A percentile compares a stretch with the other conserved stretches of the same genome.
Evolutionary conservation across 1,284 basidiomycete species (phyloP).

Genomic region (Trichosporon coremiiforme): DNA sequence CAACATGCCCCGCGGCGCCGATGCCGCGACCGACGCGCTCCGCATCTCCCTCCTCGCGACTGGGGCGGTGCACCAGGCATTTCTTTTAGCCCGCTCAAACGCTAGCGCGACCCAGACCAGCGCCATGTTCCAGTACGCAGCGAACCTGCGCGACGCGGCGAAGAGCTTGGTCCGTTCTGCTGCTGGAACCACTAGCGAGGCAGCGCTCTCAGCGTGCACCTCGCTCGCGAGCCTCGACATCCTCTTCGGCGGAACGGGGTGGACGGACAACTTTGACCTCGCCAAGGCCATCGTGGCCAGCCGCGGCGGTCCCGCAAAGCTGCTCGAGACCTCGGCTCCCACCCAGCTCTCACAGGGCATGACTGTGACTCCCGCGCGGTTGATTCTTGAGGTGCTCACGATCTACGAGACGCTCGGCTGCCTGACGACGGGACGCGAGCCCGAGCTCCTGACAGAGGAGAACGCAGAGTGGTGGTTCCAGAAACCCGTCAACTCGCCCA

Average conservation of each 20-base stretch:
- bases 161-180: constrained; percentile 48
- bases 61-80: constrained; percentile 57
- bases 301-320: constrained; percentile 55
- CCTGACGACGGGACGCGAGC: constrained; percentile 57
- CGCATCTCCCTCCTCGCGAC: constrained; percentile 56
- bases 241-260: constrained; percentile 59
- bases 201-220: constrained; percentile 56
- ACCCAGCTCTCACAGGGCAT: constrained; percentile 49
- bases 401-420: constrained; percentile 61
- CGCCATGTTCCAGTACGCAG: constrained; percentile 48
- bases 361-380: constrained; percentile 55
- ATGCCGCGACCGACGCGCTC: constrained; percentile 55
- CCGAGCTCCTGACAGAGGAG: constrained; percentile 55
- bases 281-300: constrained; percentile 58
- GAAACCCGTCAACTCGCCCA: constrained; percentile 18
- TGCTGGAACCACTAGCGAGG: constrained; percentile 50
- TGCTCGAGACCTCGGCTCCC: constrained; percentile 46
- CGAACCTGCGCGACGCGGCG: constrained; percentile 45
- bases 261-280: constrained; percentile 58
- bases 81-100: constrained; percentile 52
- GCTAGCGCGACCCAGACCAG: constrained; percentile 45
- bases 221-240: constrained; percentile 59
- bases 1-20: constrained; percentile 49
- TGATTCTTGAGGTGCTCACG: constrained; percentile 60
- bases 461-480: constrained; percentile 57